Evolutionary conservation across 495 filamentous ascomycete genomes (phyloP).

Genomic region (Penicillium egyptiacum): DNA sequence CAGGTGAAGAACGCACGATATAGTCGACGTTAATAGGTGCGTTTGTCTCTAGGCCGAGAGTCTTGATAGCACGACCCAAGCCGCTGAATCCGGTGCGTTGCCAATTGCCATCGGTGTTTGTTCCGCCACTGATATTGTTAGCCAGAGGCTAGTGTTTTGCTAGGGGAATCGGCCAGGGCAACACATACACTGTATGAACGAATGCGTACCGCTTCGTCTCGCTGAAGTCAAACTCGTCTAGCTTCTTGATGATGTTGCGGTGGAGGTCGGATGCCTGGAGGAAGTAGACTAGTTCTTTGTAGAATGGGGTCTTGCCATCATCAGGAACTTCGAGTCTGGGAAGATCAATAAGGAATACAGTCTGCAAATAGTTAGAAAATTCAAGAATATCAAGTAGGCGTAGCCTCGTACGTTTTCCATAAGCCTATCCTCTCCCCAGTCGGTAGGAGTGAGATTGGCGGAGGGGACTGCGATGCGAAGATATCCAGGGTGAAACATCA

Average conservation of each 20-base stretch:
- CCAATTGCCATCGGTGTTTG: slow-evolving; percentile 53
- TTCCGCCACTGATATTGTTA: slow-evolving; percentile 48
- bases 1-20: slow-evolving; percentile 41
- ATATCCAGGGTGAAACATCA: slow-evolving; percentile 69
- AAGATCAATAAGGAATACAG: slow-evolving; percentile 82
- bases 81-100: slow-evolving; percentile 68
- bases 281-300: slow-evolving; percentile 68
- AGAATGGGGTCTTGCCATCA: slow-evolving; percentile 52
- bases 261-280: slow-evolving; percentile 65
- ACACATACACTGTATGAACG: slow-evolving; percentile 67
- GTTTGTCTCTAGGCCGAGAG: slow-evolving; percentile 53
- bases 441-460: slow-evolving; percentile 75
- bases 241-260: slow-evolving; percentile 57
- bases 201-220: slow-evolving; percentile 69
- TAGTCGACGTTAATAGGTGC: slow-evolving; percentile 58
- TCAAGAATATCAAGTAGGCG: background rate
- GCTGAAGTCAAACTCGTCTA: slow-evolving; percentile 71
- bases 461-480: slow-evolving; percentile 76
- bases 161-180: background rate
- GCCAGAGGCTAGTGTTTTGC: background rate
- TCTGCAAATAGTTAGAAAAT: slow-evolving; percentile 36
- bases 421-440: slow-evolving; percentile 77
- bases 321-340: slow-evolving; percentile 49
- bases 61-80: slow-evolving; percentile 59
- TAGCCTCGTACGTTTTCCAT: slow-evolving; percentile 69